A percentile compares a stretch with the other conserved stretches of the same genome.
Evolutionary conservation across 106 monocot species (phyloP).

Genomic region (Apostasia ramifera): DNA sequence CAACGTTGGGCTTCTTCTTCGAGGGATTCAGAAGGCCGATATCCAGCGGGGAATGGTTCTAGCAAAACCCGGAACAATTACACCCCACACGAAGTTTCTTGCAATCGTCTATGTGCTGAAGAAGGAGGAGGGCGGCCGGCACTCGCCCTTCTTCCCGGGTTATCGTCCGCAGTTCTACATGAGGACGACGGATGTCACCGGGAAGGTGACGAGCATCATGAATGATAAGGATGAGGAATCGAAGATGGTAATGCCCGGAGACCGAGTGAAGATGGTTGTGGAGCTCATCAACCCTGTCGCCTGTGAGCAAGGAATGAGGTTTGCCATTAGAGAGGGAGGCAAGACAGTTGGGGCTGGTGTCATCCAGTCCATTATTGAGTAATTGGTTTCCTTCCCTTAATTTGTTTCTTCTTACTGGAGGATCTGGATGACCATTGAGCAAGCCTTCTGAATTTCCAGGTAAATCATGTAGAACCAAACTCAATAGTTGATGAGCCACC

Average conservation of each 20-base stretch:
- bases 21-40: conserved; percentile 64
- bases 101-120: conserved; percentile 72
- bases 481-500: too few relatives aligned
- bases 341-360: conserved; percentile 79
- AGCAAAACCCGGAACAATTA: conserved; percentile 60
- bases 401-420: too few relatives aligned
- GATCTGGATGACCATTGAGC: too few relatives aligned
- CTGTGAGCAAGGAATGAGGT: conserved; percentile 68
- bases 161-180: conserved; percentile 79
- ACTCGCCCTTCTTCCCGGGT: conserved; percentile 66
- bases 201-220: conserved; percentile 51
- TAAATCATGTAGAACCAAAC: too few relatives aligned
- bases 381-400: not conserved
- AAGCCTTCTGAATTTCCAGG: too few relatives aligned
- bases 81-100: conserved; percentile 64
- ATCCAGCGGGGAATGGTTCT: conserved; percentile 78
- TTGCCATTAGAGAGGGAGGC: conserved; percentile 71
- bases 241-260: conserved; percentile 84
- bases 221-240: conserved; percentile 74
- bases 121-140: conserved; percentile 81
- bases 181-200: conserved; percentile 77
- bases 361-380: conserved; percentile 50
- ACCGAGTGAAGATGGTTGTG: conserved; percentile 63
- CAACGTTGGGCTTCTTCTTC: conserved; percentile 63
- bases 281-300: conserved; percentile 69